phyloP scores from a whole-genome alignment of 495 filamentous ascomycete species.

The Cercophora sp. region DNA sequence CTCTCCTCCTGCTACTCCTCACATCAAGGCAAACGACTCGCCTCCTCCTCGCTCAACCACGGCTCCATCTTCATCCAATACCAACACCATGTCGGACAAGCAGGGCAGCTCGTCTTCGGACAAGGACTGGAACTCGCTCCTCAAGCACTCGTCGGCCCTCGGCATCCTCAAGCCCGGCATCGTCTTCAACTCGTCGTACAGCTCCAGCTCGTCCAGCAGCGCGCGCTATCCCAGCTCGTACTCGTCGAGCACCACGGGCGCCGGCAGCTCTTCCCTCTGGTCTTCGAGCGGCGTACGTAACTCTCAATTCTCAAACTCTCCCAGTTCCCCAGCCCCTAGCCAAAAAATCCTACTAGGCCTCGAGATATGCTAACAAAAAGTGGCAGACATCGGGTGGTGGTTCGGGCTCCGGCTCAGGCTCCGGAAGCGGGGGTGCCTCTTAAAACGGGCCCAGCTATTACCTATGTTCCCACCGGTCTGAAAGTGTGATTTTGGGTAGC shows the following conservation, averaged over 20 bases:
- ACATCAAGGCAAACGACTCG: constrained; percentile 8
- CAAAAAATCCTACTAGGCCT: too few species aligned
- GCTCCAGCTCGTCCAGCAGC: neutral
- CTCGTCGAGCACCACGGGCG: neutral
- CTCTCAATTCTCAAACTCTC: too few species aligned
- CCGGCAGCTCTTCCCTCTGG: constrained; percentile 2
- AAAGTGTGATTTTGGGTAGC: too few species aligned
- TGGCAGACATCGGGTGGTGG: neutral
- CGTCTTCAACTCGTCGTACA: constrained; percentile 15
- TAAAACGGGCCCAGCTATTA: too few species aligned
- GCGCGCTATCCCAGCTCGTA: constrained; percentile 5
- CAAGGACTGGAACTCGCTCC: constrained; percentile 22
- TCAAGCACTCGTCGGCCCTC: constrained; percentile 22
- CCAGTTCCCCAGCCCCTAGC: too few species aligned
- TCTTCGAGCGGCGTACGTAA: constrained; percentile 7
- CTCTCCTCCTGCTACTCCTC: constrained; percentile 5
- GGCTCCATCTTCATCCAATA: neutral
- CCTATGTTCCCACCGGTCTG: too few species aligned
- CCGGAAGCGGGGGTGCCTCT: too few species aligned
- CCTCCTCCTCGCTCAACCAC: constrained; percentile 1
- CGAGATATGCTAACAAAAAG: neutral
- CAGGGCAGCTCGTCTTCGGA: constrained; percentile 3
- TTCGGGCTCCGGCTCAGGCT: neutral
- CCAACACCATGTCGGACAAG: constrained; percentile 10
- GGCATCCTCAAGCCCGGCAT: constrained; percentile 24